Conservation (phyloP, 495 filamentous ascomycete genomes). For the Penicillium paxilli region DNA sequence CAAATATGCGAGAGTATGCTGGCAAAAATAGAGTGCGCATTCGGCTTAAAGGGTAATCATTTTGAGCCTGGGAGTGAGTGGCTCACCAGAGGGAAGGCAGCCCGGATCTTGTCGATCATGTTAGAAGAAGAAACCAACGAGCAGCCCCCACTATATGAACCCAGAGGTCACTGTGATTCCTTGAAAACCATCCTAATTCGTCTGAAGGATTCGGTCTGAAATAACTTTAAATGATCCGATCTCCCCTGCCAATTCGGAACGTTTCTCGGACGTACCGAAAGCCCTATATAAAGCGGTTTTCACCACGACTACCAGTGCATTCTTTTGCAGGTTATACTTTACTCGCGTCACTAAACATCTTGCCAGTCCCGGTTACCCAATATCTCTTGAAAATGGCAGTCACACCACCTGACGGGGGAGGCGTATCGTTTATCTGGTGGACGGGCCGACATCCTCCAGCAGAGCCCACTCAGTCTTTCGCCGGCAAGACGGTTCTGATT, state of each 20-base stretch:
- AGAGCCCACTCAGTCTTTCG: slow-evolving; percentile 13
- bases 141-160: not conserved
- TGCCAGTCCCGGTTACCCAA: not conserved
- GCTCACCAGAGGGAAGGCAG: not conserved
- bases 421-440: slow-evolving; percentile 2
- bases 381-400: not conserved
- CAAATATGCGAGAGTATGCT: not conserved
- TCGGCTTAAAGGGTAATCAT: not conserved
- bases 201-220: not conserved
- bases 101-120: not conserved
- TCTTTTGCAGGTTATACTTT: too few relatives aligned
- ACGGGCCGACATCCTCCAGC: slow-evolving; percentile 12
- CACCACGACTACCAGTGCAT: not conserved
- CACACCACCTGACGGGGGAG: slow-evolving; percentile 1
- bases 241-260: not conserved
- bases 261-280: not conserved
- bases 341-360: too few relatives aligned
- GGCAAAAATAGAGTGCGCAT: not conserved
- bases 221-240: not conserved
- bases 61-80: not conserved
- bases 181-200: not conserved
- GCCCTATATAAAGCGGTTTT: not conserved
- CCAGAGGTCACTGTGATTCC: not conserved
- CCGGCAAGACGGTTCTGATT: slow-evolving; percentile 18
- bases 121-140: not conserved